A percentile compares a stretch with the other conserved stretches of the same genome.
Evolutionary conservation across 148 eudicot genomes (phyloP).

Genomic region (Fagopyrum homotropicum): DNA sequence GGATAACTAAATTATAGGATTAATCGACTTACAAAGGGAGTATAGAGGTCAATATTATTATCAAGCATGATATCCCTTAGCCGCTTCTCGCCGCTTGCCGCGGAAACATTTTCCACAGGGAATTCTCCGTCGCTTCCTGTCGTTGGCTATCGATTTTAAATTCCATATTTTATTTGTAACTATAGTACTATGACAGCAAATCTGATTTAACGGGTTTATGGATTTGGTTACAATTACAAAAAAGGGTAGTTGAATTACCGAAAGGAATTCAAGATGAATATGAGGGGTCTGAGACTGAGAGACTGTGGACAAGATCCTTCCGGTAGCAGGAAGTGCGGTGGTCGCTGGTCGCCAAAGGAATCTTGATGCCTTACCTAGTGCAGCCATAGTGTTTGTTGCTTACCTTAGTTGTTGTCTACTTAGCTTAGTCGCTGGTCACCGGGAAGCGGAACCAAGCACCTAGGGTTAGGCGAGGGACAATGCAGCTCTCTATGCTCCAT

Average conservation of each 20-base stretch:
- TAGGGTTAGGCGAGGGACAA: no score
- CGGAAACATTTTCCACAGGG: background rate
- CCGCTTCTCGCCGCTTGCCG: constrained; percentile 5
- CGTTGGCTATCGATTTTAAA: background rate
- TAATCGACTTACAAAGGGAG: background rate
- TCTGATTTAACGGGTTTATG: no score
- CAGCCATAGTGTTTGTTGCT: background rate
- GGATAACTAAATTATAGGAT: background rate
- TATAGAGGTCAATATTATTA: background rate
- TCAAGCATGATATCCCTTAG: constrained; percentile 4
- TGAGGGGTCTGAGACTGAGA: background rate
- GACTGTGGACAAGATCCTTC: background rate
- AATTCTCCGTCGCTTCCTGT: background rate
- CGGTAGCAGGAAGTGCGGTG: background rate
- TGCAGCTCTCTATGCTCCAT: no score
- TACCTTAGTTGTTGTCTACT: no score
- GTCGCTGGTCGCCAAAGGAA: background rate
- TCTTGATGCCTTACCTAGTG: background rate
- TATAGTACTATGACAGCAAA: background rate
- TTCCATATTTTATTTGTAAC: background rate
- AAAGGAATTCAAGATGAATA: background rate
- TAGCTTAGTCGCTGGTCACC: no score
- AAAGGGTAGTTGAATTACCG: background rate
- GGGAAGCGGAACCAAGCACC: no score
- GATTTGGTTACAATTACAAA: background rate